Percentiles rank a stretch among this genome's conserved stretches.
Evolutionary conservation across 805 yeast species (phyloP).

Genomic region (Hanseniaspora lindneri): DNA sequence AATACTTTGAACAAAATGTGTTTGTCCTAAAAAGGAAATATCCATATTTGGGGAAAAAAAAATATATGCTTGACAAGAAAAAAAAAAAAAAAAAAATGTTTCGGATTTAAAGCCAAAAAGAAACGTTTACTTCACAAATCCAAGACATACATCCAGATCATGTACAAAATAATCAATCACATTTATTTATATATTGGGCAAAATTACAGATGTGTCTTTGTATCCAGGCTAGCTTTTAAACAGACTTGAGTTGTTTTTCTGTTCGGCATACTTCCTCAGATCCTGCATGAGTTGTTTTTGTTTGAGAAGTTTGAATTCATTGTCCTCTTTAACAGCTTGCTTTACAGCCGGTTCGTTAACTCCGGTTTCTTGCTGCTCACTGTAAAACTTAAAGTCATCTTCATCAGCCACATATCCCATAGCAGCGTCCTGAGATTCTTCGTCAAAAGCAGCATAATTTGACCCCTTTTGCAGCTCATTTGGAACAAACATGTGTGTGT

Average conservation of each 20-base stretch:
- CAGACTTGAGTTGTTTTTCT: not conserved
- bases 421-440: not conserved
- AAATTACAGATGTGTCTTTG: not conserved
- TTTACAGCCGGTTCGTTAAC: not conserved
- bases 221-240: not conserved
- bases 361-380: conserved; percentile 7
- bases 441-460: not conserved
- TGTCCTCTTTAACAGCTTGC: not conserved
- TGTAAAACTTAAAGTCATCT: conserved; percentile 13
- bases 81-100: too few relatives aligned
- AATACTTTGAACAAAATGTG: too few relatives aligned
- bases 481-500: conserved; percentile 47
- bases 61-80: too few relatives aligned
- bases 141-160: not conserved
- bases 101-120: not conserved
- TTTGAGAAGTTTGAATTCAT: not conserved
- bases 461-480: conserved; percentile 15
- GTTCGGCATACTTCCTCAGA: not conserved
- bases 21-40: not conserved
- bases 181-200: too few relatives aligned
- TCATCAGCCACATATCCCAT: conserved; percentile 2
- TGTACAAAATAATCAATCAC: too few relatives aligned
- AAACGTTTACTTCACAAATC: not conserved
- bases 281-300: not conserved
- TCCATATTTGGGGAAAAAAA: not conserved